These are phyloP conservation scores for Phytophthora pluvialis DNA, from an alignment of 352 stramenopile species.

Conservation along the genomic window DNA sequence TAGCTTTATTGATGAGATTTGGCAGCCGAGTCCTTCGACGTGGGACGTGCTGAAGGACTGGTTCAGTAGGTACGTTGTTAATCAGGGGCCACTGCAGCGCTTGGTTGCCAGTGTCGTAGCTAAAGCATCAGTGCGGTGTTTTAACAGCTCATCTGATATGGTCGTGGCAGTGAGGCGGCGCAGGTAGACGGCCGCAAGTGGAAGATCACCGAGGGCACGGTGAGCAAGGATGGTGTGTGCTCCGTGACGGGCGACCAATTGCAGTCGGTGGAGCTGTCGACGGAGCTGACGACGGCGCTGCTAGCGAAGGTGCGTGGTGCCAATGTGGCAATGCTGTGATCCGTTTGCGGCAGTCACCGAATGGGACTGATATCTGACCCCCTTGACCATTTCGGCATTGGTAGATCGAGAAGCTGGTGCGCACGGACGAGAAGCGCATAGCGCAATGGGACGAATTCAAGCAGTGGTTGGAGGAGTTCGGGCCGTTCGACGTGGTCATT, in stretches of 20 bases:
- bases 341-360: constrained; percentile 13
- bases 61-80: constrained; percentile 61
- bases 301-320: constrained; percentile 61
- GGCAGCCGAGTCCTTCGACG: constrained; percentile 46
- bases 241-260: constrained; percentile 67
- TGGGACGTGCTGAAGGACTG: constrained; percentile 78
- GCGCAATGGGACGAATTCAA: constrained; percentile 88
- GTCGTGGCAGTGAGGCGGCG: constrained; percentile 55
- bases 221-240: constrained; percentile 62
- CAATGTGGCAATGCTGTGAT: constrained; percentile 14
- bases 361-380: constrained; percentile 17
- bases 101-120: constrained; percentile 3
- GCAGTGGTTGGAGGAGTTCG: constrained; percentile 69
- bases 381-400: constrained; percentile 3
- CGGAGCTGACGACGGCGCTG: constrained; percentile 49
- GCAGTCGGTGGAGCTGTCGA: constrained; percentile 68
- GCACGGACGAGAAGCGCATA: constrained; percentile 69
- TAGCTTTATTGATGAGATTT: constrained; percentile 67
- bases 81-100: neutral
- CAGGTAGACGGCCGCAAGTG: constrained; percentile 64
- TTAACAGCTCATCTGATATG: constrained; percentile 22
- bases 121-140: neutral
- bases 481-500: constrained; percentile 93
- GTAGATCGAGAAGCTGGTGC: constrained; percentile 83
- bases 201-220: constrained; percentile 58